A percentile compares a stretch with the other conserved stretches of the same genome.
These are phyloP conservation scores for Fusarium sp. DNA, from an alignment of 2,329 filamentous ascomycete genomes.

Conservation along the genomic window DNA sequence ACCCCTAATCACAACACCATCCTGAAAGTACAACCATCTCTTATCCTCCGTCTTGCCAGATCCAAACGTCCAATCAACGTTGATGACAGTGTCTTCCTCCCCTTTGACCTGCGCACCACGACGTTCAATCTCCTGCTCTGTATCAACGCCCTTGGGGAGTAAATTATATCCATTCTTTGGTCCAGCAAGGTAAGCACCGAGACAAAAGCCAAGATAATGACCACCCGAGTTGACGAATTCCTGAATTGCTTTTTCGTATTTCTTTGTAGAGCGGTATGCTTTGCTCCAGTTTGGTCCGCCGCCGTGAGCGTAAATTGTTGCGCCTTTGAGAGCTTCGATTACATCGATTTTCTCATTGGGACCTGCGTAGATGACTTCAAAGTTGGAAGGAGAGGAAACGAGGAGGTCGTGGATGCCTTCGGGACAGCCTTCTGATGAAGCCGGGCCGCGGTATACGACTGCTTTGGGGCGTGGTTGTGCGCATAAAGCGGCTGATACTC, in stretches of 20 bases:
- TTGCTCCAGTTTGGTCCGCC: slow-evolving; percentile 1
- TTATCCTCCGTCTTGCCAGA: not conserved
- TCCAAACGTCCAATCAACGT: slow-evolving; percentile 8
- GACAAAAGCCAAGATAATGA: slow-evolving; percentile 6
- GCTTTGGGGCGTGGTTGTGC: slow-evolving; percentile 3
- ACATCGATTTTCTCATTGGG: not conserved
- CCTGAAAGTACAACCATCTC: slow-evolving; percentile 18
- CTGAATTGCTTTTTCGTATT: not conserved
- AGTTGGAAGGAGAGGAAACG: not conserved
- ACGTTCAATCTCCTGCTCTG: slow-evolving; percentile 4
- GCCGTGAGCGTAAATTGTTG: not conserved
- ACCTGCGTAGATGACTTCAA: slow-evolving; percentile 5
- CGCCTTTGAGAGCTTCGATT: not conserved
- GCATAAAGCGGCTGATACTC: not conserved
- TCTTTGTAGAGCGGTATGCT: slow-evolving; percentile 10
- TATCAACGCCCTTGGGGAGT: not conserved
- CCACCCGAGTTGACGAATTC: not conserved
- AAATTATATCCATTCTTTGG: not conserved
- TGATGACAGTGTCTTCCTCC: not conserved
- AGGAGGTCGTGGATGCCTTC: not conserved
- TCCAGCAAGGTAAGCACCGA: not conserved
- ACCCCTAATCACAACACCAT: slow-evolving; percentile 13
- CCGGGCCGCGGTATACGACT: slow-evolving; percentile 16
- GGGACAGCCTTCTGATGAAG: slow-evolving; percentile 5
- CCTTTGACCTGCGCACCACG: not conserved